A percentile compares a stretch with the other conserved stretches of the same genome.
These are phyloP conservation scores for Penicillium desertorum DNA, from an alignment of 495 filamentous ascomycete species.

Conservation along the genomic window DNA sequence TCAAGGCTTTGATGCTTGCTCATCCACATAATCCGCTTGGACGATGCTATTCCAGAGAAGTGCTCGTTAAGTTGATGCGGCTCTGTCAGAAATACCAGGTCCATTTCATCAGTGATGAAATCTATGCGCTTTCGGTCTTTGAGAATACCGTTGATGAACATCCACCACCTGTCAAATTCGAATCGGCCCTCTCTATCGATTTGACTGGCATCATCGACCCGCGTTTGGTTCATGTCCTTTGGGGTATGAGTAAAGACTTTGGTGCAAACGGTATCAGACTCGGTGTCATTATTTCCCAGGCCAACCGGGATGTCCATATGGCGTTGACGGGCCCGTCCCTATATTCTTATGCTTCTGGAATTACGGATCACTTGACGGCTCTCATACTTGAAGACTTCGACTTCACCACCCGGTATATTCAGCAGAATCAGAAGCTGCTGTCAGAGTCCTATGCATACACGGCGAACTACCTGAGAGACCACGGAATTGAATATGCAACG, in stretches of 20 bases:
- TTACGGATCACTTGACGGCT: constrained; percentile 45
- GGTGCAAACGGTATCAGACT: constrained; percentile 56
- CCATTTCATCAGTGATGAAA: constrained; percentile 63
- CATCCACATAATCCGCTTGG: constrained; percentile 64
- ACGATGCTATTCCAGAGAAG: constrained; percentile 53
- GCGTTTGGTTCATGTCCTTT: constrained; percentile 55
- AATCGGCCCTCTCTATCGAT: constrained; percentile 54
- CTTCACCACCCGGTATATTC: constrained; percentile 48
- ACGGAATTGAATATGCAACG: constrained; percentile 42
- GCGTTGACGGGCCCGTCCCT: constrained; percentile 40
- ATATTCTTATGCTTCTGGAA: constrained; percentile 48
- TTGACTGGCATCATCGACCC: constrained; percentile 49
- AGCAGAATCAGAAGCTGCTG: constrained; percentile 40
- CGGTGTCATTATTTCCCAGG: constrained; percentile 51
- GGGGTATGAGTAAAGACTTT: constrained; percentile 64
- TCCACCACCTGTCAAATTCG: constrained; percentile 41
- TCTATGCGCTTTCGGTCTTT: constrained; percentile 59
- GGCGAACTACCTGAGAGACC: constrained; percentile 33
- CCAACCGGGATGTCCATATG: constrained; percentile 39
- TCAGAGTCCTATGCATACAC: constrained; percentile 37
- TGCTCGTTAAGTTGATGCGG: constrained; percentile 46
- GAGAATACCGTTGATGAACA: constrained; percentile 32
- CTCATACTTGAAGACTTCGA: constrained; percentile 48
- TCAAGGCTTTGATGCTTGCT: constrained; percentile 55
- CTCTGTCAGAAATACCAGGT: constrained; percentile 56